These are phyloP conservation scores for Podospora pseudoanserina DNA, from an alignment of 495 filamentous ascomycete species.

Conservation along the genomic window DNA sequence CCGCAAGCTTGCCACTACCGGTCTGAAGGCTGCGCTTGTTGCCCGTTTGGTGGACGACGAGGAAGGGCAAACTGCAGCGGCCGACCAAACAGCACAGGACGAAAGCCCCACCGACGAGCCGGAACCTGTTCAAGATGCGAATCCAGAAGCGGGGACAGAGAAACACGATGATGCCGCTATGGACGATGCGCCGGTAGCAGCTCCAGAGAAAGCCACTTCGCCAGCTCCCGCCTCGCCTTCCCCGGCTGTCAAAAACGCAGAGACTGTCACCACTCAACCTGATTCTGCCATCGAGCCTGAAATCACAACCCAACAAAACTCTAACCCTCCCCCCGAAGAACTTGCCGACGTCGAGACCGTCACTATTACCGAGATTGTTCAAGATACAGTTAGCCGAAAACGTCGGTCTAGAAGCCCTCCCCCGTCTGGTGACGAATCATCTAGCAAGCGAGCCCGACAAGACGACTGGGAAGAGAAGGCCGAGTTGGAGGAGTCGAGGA, in stretches of 20 bases:
- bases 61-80: conserved; percentile 3
- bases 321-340: conserved; percentile 17
- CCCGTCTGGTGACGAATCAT: conserved; percentile 45
- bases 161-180: neutral
- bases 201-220: neutral
- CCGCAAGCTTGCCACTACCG: conserved; percentile 50
- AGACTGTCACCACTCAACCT: neutral
- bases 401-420: conserved; percentile 64
- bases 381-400: conserved; percentile 69
- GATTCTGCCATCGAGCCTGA: conserved; percentile 5
- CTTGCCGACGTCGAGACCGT: conserved; percentile 10
- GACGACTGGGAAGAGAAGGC: conserved; percentile 17
- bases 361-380: conserved; percentile 32
- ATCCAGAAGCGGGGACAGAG: neutral
- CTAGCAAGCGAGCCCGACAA: conserved; percentile 42
- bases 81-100: conserved; percentile 10
- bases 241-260: neutral
- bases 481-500: neutral
- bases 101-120: conserved; percentile 7
- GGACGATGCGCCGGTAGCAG: neutral
- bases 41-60: conserved; percentile 40
- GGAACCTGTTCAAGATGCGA: neutral
- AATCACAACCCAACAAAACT: conserved; percentile 17
- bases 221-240: neutral
- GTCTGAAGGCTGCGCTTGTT: conserved; percentile 56